Evolutionary conservation across 441 rosid genomes (phyloP).

Genomic region (Erysimum cheiri): DNA sequence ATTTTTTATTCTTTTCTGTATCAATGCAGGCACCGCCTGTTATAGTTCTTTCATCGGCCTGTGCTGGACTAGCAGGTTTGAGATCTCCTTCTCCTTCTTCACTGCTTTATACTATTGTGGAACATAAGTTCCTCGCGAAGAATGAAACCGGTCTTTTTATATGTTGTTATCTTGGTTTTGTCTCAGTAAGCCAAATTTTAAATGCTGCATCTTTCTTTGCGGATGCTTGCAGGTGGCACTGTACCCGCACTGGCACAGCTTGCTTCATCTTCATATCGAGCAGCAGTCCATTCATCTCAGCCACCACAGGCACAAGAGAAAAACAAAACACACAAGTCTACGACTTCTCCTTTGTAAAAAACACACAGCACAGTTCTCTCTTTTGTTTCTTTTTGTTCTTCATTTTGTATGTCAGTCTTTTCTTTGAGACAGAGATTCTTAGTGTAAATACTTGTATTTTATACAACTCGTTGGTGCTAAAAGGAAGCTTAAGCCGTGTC

Average conservation of each 20-base stretch:
- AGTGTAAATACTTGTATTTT: conserved; percentile 31
- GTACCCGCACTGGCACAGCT: conserved; percentile 85
- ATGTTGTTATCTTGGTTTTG: neutral
- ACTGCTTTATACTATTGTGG: neutral
- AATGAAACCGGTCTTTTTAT: neutral
- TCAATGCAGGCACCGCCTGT: conserved; percentile 89
- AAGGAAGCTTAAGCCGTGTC: conserved; percentile 1
- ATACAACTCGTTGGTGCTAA: conserved; percentile 23
- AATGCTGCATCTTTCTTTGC: conserved; percentile 11
- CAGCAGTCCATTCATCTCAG: conserved; percentile 57
- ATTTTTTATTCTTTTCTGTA: neutral
- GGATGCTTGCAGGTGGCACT: conserved; percentile 70
- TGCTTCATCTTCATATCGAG: conserved; percentile 78
- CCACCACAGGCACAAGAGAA: conserved; percentile 36
- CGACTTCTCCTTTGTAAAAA: conserved; percentile 39
- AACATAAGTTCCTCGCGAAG: neutral
- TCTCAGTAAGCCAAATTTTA: conserved; percentile 11
- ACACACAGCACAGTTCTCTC: conserved; percentile 11
- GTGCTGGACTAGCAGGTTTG: conserved; percentile 90
- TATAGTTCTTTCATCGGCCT: conserved; percentile 86
- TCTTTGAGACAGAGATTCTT: neutral
- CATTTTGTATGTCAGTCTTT: conserved; percentile 23
- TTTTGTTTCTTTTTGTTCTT: conserved; percentile 2
- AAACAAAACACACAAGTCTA: conserved; percentile 39
- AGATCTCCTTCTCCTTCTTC: conserved; percentile 11